Conservation (phyloP, 768 basidiomycete species). For the Serendipita sp. region DNA sequence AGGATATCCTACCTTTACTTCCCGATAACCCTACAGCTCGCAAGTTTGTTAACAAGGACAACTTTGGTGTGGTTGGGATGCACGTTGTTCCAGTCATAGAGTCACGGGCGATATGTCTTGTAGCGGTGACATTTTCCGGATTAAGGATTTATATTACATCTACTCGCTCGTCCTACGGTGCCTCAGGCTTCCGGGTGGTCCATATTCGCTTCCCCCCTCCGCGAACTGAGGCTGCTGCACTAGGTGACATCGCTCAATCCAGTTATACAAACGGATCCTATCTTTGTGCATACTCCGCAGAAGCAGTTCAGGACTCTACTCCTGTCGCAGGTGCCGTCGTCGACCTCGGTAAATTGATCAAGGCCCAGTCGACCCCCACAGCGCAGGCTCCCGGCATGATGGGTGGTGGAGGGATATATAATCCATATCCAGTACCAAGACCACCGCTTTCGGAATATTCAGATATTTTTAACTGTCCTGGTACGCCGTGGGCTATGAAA, state of each 20-base stretch:
- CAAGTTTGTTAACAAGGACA: neutral
- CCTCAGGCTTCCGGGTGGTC: slow-evolving; percentile 34
- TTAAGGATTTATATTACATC: slow-evolving; percentile 66
- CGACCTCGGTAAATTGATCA: slow-evolving; percentile 7
- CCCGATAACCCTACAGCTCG: slow-evolving; percentile 16
- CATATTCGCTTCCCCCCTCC: slow-evolving; percentile 69
- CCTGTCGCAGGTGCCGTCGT: slow-evolving; percentile 5
- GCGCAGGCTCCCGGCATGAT: neutral
- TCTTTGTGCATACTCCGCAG: neutral
- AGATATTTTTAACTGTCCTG: slow-evolving; percentile 59
- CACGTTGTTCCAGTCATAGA: slow-evolving; percentile 53
- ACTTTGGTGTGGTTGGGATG: slow-evolving; percentile 52
- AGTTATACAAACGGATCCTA: neutral
- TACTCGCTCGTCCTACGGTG: slow-evolving; percentile 14
- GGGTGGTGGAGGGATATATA: neutral
- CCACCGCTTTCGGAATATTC: slow-evolving; percentile 65
- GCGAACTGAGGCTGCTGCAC: slow-evolving; percentile 19
- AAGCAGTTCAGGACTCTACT: neutral
- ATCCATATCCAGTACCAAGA: slow-evolving; percentile 22
- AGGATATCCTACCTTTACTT: slow-evolving; percentile 63
- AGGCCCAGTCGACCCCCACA: neutral
- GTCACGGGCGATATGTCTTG: slow-evolving; percentile 54
- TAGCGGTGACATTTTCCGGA: slow-evolving; percentile 70
- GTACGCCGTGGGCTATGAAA: slow-evolving; percentile 53
- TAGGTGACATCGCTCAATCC: neutral